phyloP scores from a whole-genome alignment of 1,284 basidiomycete species.

The Chiua sp. region DNA sequence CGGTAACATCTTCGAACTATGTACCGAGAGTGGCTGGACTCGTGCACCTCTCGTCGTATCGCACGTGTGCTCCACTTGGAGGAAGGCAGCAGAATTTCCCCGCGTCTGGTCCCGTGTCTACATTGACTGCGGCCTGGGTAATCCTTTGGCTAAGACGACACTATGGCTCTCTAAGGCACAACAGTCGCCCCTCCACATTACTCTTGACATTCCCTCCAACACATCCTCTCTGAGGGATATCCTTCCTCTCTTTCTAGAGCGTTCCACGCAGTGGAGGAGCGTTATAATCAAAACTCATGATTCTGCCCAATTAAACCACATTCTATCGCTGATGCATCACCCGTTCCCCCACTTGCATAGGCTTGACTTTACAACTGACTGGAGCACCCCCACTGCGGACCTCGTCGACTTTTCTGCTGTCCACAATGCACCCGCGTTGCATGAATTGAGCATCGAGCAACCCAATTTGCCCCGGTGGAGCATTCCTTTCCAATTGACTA shows the following conservation, averaged over 20 bases:
- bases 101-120: constrained; percentile 64
- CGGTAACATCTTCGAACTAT: constrained; percentile 57
- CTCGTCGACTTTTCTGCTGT: constrained; percentile 30
- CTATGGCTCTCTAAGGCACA: constrained; percentile 58
- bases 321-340: constrained; percentile 43
- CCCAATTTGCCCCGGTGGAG: constrained; percentile 30
- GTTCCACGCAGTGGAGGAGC: constrained; percentile 49
- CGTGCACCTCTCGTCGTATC: constrained; percentile 60
- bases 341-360: constrained; percentile 36
- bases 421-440: constrained; percentile 22
- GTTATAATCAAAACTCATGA: constrained; percentile 46
- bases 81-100: constrained; percentile 54
- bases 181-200: constrained; percentile 48
- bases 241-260: constrained; percentile 47
- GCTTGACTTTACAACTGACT: constrained; percentile 28
- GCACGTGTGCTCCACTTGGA: constrained; percentile 67
- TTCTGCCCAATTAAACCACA: constrained; percentile 43
- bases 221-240: constrained; percentile 34
- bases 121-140: constrained; percentile 51
- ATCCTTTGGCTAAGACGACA: constrained; percentile 48
- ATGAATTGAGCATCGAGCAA: constrained; percentile 28
- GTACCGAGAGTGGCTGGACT: constrained; percentile 56
- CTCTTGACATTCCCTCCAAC: constrained; percentile 45
- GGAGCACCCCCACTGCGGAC: constrained; percentile 18
- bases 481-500: constrained; percentile 26